Percentiles rank a stretch among this genome's conserved stretches.
phyloP scores from a whole-genome alignment of 2,329 filamentous ascomycete genomes.

The Chaetomium sp. region DNA sequence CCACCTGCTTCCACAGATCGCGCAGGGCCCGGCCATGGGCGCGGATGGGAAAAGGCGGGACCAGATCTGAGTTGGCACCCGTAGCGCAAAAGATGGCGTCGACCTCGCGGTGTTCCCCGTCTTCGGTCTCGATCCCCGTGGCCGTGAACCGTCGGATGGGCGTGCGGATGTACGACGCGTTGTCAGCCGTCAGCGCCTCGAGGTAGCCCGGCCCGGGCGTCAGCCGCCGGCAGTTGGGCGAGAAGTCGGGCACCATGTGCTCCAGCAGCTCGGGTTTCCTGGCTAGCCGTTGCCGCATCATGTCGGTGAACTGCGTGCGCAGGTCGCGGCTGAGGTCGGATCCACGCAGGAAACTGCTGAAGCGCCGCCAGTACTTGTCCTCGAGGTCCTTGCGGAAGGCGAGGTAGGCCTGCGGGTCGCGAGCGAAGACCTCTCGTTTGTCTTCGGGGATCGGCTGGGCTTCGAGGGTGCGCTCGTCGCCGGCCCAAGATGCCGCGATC shows the following conservation, averaged over 20 bases:
- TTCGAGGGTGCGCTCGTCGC: slow-evolving; percentile 47
- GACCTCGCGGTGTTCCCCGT: slow-evolving; percentile 50
- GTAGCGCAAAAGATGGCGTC: slow-evolving; percentile 64
- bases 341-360: slow-evolving; percentile 47
- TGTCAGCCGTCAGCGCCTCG: slow-evolving; percentile 54
- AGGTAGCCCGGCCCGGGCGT: slow-evolving; percentile 63
- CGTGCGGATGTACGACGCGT: slow-evolving; percentile 55
- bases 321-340: slow-evolving; percentile 41
- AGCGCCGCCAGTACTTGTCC: slow-evolving; percentile 52
- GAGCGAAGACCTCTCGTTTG: slow-evolving; percentile 48
- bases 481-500: slow-evolving; percentile 58
- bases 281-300: slow-evolving; percentile 48
- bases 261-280: slow-evolving; percentile 51
- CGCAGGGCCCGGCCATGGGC: slow-evolving; percentile 44
- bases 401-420: slow-evolving; percentile 56
- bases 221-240: slow-evolving; percentile 56
- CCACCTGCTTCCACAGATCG: slow-evolving; percentile 45
- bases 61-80: slow-evolving; percentile 50
- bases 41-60: slow-evolving; percentile 54
- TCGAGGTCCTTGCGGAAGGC: slow-evolving; percentile 43
- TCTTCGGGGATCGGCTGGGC: slow-evolving; percentile 50
- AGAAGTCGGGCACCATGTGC: slow-evolving; percentile 44
- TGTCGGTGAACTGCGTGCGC: slow-evolving; percentile 40
- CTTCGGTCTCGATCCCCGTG: slow-evolving; percentile 53
- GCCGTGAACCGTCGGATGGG: slow-evolving; percentile 52